These are phyloP conservation scores for Ensete glaucum DNA, from an alignment of 176 grass and related monocot genomes.

Conservation along the genomic window DNA sequence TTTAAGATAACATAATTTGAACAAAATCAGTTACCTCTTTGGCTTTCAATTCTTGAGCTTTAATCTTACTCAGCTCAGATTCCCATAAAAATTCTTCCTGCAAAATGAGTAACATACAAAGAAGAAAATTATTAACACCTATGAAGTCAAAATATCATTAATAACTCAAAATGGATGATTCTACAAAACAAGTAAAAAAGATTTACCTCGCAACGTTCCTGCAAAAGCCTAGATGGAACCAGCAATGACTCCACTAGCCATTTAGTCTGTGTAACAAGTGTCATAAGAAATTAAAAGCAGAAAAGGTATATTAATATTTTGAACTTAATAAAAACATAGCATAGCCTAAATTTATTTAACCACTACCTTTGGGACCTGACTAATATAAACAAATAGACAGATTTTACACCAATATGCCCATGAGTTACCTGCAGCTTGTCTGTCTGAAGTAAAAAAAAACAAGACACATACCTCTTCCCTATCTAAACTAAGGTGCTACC, in stretches of 20 bases:
- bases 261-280: conserved; percentile 49
- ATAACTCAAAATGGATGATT: conserved; percentile 7
- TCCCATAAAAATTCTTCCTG: conserved; percentile 99
- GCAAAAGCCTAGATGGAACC: conserved; percentile 65
- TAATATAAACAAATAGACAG: neutral
- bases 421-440: too few relatives aligned
- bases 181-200: conserved; percentile 18
- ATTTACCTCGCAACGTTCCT: conserved; percentile 94
- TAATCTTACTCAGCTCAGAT: conserved; percentile 68
- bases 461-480: too few relatives aligned
- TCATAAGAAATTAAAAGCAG: neutral
- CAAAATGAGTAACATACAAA: conserved; percentile 3
- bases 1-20: neutral
- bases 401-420: neutral
- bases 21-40: conserved; percentile 59
- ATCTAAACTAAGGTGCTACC: too few relatives aligned
- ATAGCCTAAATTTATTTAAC: neutral
- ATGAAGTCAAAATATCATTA: neutral
- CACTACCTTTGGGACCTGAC: neutral
- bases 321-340: conserved; percentile 16
- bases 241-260: conserved; percentile 65
- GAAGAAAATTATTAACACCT: conserved; percentile 15
- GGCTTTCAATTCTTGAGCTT: conserved; percentile 82
- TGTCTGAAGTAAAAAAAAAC: too few relatives aligned
- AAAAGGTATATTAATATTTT: too few relatives aligned